A percentile compares a stretch with the other conserved stretches of the same genome.
Conservation (phyloP, 257 asterid genomes). For the Solanum piurae region DNA sequence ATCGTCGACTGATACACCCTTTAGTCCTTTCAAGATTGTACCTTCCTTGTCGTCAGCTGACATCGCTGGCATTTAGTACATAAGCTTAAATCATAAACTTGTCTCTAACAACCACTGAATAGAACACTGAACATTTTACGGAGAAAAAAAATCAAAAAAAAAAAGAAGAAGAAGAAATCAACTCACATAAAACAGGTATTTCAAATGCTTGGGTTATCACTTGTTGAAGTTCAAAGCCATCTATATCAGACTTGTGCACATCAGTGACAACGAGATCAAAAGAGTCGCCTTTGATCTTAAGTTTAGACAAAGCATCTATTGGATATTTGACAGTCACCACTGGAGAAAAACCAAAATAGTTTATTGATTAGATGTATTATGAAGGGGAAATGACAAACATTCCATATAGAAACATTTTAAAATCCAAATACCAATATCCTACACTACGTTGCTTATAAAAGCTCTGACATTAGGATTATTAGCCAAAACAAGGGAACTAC, state of each 20-base stretch:
- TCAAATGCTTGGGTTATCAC: constrained; percentile 32
- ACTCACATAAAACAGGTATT: constrained; percentile 50
- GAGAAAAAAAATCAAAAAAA: background rate
- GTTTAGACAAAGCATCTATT: constrained; percentile 34
- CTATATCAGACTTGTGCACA: constrained; percentile 50
- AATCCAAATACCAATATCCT: background rate
- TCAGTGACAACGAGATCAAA: constrained; percentile 42
- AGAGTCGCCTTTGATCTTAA: constrained; percentile 14
- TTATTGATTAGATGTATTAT: background rate
- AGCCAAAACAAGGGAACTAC: background rate
- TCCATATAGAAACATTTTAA: background rate
- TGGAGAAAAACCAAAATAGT: constrained; percentile 1
- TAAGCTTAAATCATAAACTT: background rate
- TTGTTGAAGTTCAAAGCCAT: constrained; percentile 33
- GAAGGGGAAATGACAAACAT: background rate
- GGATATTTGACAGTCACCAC: constrained; percentile 43
- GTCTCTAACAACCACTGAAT: background rate
- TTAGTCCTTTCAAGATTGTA: background rate
- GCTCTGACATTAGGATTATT: background rate
- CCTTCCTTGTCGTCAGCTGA: constrained; percentile 24
- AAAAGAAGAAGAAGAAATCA: background rate
- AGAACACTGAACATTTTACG: background rate
- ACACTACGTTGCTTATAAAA: background rate
- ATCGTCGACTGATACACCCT: background rate
- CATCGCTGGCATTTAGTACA: constrained; percentile 25